Base-by-base conservation (phyloP, 192 early-diverging fungal genomes). In the Backusella morwellensis region DNA sequence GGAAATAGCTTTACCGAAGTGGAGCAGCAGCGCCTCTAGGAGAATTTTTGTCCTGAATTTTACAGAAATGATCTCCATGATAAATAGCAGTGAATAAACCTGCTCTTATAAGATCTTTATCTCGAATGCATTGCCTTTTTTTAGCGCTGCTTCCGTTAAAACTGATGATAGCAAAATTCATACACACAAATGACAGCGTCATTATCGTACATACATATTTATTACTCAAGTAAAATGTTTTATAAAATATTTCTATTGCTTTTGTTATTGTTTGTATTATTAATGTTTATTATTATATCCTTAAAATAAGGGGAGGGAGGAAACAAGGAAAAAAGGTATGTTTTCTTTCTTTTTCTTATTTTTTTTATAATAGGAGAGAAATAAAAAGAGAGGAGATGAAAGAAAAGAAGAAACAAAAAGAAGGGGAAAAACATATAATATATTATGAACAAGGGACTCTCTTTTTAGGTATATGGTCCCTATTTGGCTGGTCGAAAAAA, bases 21-120 rank as follows among this genome's bases (percentile, higher is more conserved):
- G 63, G 92, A 96, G 84, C 91, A 92, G 83, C 19, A n/a, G 47
- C 88, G 89, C 76, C 96, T 95, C 85, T 86, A 82, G 34, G 92
- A 95, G 56, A 85, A 87, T 75, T 78, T 86, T 72, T 90, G 90
- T 74, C 86, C 86, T 75, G 91, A 87, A 44, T 88, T 88, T 87
- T 85, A 84, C 70, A 83, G 85, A 26, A 86, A 80, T 41, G 75
- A 81, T 59, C 81, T 83, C 74, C 82, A 78, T 72, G 77, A 77
- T 26, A 59, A 63, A 29, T 11, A 76, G 76, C 41, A 75, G 50
- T 54, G 76, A 81, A 77, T 73, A 77, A 74, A 34, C 56, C 72
- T 35, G 72, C 71, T 1, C 4, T 63, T 29, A 63, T 7, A 75
- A 82, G 73, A 80, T 82, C 73, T 75, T 84, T 80, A n/a, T 6